Evolutionary conservation across 1,284 basidiomycete species (phyloP).

Genomic region (Leccinum subspadiceum): DNA sequence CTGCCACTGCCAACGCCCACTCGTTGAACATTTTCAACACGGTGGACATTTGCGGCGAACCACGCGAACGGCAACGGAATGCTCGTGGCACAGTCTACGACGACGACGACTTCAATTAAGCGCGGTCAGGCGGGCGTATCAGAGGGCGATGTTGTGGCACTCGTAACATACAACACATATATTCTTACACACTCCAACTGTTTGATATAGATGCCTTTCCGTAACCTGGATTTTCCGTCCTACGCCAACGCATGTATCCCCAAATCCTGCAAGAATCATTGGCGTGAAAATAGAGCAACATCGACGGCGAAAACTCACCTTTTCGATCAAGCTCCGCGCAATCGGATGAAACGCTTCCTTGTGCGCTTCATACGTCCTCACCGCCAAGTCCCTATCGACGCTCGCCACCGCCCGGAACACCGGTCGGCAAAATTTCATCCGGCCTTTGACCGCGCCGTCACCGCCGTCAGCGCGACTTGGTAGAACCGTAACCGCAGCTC

Average conservation of each 20-base stretch:
- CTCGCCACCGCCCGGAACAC: conserved; percentile 53
- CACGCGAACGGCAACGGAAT: too few relatives aligned
- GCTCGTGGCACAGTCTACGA: too few relatives aligned
- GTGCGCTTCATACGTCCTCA: conserved; percentile 51
- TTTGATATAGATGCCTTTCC: not conserved
- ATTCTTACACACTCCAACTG: not conserved
- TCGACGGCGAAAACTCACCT: conserved; percentile 37
- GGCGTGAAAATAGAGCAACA: not conserved
- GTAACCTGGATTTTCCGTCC: not conserved
- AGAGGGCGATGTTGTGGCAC: not conserved
- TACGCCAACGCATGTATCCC: not conserved
- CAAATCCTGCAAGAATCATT: not conserved
- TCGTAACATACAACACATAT: not conserved
- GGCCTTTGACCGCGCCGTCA: conserved; percentile 59
- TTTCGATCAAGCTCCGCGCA: conserved; percentile 69
- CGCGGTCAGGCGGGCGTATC: too few relatives aligned
- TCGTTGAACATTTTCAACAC: too few relatives aligned
- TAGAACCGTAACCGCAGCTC: conserved; percentile 77
- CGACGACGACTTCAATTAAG: too few relatives aligned
- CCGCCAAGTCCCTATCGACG: conserved; percentile 64
- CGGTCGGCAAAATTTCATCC: conserved; percentile 84
- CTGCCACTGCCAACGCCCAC: too few relatives aligned
- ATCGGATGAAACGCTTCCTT: conserved; percentile 74
- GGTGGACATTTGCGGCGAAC: too few relatives aligned
- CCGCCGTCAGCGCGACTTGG: conserved; percentile 45